Percentiles rank a stretch among this genome's conserved stretches.
Evolutionary conservation across 441 rosid species (phyloP).

Genomic region (Gossypium aridum): DNA sequence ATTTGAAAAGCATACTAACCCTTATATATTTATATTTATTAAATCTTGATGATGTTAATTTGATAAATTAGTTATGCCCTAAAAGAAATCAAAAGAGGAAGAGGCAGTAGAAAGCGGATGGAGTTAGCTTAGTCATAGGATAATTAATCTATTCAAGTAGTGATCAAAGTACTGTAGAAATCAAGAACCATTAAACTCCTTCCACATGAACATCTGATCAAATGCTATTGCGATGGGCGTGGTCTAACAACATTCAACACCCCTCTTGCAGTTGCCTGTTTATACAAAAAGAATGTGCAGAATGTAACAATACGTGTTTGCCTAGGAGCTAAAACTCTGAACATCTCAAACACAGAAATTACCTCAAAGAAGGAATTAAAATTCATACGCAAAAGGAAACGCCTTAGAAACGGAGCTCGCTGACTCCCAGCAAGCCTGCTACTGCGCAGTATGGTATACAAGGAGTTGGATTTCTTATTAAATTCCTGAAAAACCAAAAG

Average conservation of each 20-base stretch:
- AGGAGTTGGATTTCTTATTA: constrained; percentile 90
- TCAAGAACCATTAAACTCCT: no score
- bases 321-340: neutral
- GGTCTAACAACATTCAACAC: constrained; percentile 79
- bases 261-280: constrained; percentile 80
- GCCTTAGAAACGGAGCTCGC: constrained; percentile 88
- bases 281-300: constrained; percentile 7
- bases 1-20: no score
- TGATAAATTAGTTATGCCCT: no score
- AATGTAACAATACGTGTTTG: neutral
- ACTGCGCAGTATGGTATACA: constrained; percentile 79
- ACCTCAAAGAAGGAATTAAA: constrained; percentile 93
- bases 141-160: no score
- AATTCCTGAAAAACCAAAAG: constrained; percentile 51
- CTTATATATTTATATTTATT: no score
- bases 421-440: constrained; percentile 96
- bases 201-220: neutral
- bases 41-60: no score
- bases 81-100: no score
- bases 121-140: no score
- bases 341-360: constrained; percentile 8
- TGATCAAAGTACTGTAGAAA: no score
- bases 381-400: constrained; percentile 84
- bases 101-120: no score
- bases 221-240: constrained; percentile 42